These are phyloP conservation scores for Nannochloropsis gaditana DNA, from an alignment of 108 stramenopile genomes.

Conservation along the genomic window DNA sequence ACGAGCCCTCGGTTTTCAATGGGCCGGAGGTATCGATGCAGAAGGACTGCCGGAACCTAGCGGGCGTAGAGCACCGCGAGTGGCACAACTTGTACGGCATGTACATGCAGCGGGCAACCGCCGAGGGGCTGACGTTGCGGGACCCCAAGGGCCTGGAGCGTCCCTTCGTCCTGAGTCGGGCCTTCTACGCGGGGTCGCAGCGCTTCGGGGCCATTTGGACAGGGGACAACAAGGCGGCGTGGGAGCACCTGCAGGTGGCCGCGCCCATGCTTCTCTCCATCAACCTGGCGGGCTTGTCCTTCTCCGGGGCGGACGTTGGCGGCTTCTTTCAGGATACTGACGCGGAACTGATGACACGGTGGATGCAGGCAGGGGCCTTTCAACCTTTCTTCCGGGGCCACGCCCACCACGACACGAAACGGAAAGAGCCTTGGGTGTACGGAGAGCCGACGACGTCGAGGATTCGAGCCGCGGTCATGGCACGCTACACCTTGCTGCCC, in stretches of 20 bases:
- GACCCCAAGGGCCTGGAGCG: constrained; percentile 59
- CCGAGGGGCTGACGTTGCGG: constrained; percentile 74
- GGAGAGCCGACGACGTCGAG: constrained; percentile 77
- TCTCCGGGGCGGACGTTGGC: constrained; percentile 98
- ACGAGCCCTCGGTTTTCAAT: constrained; percentile 98
- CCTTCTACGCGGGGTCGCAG: constrained; percentile 96
- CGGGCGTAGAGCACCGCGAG: constrained; percentile 91
- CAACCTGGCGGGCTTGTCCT: constrained; percentile 81
- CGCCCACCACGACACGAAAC: constrained; percentile 95
- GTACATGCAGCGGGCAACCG: constrained; percentile 92
- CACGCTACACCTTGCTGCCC: constrained; percentile 89
- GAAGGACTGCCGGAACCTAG: constrained; percentile 75
- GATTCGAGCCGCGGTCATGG: constrained; percentile 74
- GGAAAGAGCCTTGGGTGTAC: constrained; percentile 96
- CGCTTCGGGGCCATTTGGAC: constrained; percentile 96
- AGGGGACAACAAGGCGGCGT: constrained; percentile 93
- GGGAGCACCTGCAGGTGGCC: constrained; percentile 85
- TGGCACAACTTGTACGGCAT: constrained; percentile 99
- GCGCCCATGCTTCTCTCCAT: constrained; percentile 91
- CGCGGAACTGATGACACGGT: constrained; percentile 92
- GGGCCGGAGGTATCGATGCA: constrained; percentile 97
- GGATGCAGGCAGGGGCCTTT: constrained; percentile 91
- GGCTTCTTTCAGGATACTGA: constrained; percentile 95
- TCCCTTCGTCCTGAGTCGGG: constrained; percentile 89
- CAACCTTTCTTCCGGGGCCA: constrained; percentile 98